phyloP scores from a whole-genome alignment of 495 filamentous ascomycete genomes.

The Neurospora sp. region DNA sequence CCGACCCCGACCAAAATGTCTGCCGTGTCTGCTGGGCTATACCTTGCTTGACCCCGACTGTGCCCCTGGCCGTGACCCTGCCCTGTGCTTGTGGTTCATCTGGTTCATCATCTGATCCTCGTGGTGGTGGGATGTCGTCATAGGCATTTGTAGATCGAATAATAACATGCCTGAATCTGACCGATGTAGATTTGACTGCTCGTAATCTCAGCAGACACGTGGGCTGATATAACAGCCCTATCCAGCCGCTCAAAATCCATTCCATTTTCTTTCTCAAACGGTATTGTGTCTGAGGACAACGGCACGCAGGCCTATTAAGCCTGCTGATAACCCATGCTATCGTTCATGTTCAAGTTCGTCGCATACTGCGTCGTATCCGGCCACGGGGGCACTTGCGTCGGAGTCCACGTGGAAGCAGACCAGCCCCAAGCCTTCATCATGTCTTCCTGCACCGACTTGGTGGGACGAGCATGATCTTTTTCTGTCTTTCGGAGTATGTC shows the following conservation, averaged over 20 bases:
- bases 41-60: not conserved
- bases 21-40: not conserved
- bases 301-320: not conserved
- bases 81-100: not conserved
- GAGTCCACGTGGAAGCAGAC: slow-evolving; percentile 7
- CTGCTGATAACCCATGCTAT: not conserved
- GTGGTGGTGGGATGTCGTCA: not conserved
- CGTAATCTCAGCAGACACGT: not conserved
- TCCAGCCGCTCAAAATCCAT: not conserved
- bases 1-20: not conserved
- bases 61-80: not conserved
- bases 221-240: not conserved
- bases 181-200: not conserved
- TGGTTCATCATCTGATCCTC: not conserved
- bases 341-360: not conserved
- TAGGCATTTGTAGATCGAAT: not conserved
- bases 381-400: not conserved
- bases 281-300: not conserved
- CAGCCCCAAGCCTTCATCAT: slow-evolving; percentile 34
- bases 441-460: slow-evolving; percentile 28
- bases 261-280: not conserved
- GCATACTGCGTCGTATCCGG: slow-evolving; percentile 4
- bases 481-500: slow-evolving; percentile 34
- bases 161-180: not conserved
- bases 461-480: slow-evolving; percentile 35